Conservation (phyloP, 352 stramenopile species). For the Globisporangium emineosum region DNA sequence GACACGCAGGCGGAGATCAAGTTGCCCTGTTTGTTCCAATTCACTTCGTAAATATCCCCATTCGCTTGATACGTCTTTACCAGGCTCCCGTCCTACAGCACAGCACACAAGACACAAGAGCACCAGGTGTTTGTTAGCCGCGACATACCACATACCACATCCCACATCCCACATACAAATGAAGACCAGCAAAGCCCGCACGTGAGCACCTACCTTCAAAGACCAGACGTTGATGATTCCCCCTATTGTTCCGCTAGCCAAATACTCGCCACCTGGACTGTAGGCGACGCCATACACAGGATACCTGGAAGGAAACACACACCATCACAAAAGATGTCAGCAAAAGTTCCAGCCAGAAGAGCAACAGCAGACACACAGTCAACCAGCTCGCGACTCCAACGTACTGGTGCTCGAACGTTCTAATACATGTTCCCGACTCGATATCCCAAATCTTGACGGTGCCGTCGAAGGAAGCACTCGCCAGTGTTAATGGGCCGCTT, state of each 20-base stretch:
- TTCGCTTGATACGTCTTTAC: conserved; percentile 88
- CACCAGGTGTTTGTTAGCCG: conserved; percentile 27
- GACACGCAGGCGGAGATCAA: conserved; percentile 86
- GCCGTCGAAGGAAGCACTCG: conserved; percentile 95
- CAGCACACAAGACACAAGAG: conserved; percentile 5
- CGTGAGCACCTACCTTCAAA: conserved; percentile 76
- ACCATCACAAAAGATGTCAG: conserved; percentile 19
- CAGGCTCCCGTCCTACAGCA: conserved; percentile 59
- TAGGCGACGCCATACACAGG: conserved; percentile 87
- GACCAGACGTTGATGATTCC: conserved; percentile 98
- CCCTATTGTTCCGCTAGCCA: conserved; percentile 96
- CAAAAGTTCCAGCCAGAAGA: conserved; percentile 7
- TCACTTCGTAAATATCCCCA: conserved; percentile 99
- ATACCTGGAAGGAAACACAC: conserved; percentile 38
- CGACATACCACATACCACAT: conserved; percentile 4
- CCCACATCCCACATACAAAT: too few relatives aligned
- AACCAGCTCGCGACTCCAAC: conserved; percentile 27
- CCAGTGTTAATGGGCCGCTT: conserved; percentile 77
- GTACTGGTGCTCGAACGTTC: conserved; percentile 92
- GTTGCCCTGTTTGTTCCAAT: conserved; percentile 93
- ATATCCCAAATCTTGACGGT: conserved; percentile 95
- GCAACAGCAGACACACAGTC: background rate
- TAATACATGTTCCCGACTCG: conserved; percentile 86
- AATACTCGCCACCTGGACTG: conserved; percentile 89
- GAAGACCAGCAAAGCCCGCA: background rate